These are phyloP conservation scores for Fusarium tupiense DNA, from an alignment of 2,329 filamentous ascomycete genomes.

Conservation along the genomic window DNA sequence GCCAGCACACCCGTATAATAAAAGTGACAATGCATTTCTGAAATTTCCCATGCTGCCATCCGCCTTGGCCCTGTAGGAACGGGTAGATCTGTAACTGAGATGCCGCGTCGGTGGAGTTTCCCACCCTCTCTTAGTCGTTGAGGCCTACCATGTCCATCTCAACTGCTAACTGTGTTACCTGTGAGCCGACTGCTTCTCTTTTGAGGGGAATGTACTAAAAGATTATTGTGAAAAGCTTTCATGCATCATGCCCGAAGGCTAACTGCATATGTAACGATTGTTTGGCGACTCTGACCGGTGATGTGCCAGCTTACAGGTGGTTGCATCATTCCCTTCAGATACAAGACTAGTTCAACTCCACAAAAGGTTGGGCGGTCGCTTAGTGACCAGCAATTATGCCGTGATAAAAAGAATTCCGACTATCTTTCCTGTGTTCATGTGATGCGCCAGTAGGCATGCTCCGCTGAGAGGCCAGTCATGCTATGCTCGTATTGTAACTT, in stretches of 20 bases:
- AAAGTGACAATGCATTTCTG: conserved; percentile 21
- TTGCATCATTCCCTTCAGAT: conserved; percentile 25
- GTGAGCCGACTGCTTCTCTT: not conserved
- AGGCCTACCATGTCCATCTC: conserved; percentile 20
- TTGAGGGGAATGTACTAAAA: conserved; percentile 6
- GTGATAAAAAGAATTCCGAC: not conserved
- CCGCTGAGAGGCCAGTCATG: conserved; percentile 1
- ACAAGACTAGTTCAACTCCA: conserved; percentile 15
- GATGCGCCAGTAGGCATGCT: not conserved
- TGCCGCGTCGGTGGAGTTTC: not conserved
- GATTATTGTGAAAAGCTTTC: conserved; percentile 19
- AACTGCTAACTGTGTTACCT: not conserved
- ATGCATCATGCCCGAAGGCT: conserved; percentile 24
- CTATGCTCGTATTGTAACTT: not conserved
- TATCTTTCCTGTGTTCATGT: conserved; percentile 1
- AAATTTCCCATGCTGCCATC: conserved; percentile 12
- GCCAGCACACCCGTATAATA: conserved; percentile 19
- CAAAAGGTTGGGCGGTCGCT: not conserved
- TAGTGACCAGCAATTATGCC: conserved; percentile 13
- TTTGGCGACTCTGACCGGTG: conserved; percentile 28
- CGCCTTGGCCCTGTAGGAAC: not conserved
- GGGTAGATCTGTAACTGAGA: not conserved
- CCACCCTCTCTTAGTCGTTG: conserved; percentile 19
- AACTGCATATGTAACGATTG: conserved; percentile 33
- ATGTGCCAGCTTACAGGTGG: conserved; percentile 18